Base-by-base conservation (phyloP, 441 rosid species). In the Omphalea diandra region DNA sequence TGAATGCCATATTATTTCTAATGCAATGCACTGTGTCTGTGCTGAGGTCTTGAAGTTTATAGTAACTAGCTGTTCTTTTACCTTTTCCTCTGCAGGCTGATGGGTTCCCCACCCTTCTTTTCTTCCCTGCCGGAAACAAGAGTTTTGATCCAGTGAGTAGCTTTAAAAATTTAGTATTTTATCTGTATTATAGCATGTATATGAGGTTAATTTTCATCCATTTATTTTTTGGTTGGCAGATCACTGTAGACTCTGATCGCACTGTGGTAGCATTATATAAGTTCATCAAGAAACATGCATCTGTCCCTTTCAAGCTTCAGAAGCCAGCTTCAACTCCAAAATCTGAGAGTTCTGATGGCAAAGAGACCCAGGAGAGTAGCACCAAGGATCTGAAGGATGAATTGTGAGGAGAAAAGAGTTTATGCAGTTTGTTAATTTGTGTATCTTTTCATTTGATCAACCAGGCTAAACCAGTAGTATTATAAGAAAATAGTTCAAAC, bases 81-180 rank as follows among this genome's bases (percentile, higher is more conserved):
- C n/a, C 29, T 56, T 31, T 53, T 46, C 60, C 46, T 74, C 67
- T 82, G 76, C 90, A 95, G 98, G 70, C 92, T 0, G 97, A 91
- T 66, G 98, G 99, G 8, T 95, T 90, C 81, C 98, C 98, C 40
- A 89, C 98, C 22, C 78, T 95, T 73, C 86, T 95, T 60, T 95
- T 95, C 88, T 95, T 87, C 84, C 98, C 99, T 43, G 98, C 97
- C 10, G 97, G 99, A 70, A 95, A 93, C 87, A 95, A 89, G 83
- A 89, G 95, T 77, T 89, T 87, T 59, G 95, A 95, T 66, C 97
- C 98, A 3, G 99, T 95, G 83, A 87, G 92, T 78, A 54, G 65
- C 57, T 31, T 81, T 52, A 4, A n/a, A 54, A 61, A 18, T 27
- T 47, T n/a, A n/a, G 20, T 46, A 6, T n/a, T n/a, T n/a, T n/a